Conservation (phyloP, 2,329 filamentous ascomycete species). For the Trichophyton schoenleinii region DNA sequence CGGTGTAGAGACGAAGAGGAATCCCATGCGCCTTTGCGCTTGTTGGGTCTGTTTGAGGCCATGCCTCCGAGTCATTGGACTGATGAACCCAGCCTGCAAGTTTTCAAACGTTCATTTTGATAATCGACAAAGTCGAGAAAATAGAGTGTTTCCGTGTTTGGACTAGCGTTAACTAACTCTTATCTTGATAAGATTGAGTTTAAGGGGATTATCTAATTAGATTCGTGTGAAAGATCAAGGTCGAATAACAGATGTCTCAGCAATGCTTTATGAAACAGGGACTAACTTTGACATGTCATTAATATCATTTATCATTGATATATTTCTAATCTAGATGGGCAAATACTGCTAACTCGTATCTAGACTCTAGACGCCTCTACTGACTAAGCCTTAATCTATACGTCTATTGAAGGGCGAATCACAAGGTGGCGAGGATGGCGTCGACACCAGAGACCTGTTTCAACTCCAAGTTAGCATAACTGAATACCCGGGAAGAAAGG, state of each 20-base stretch:
- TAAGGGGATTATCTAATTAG: background rate
- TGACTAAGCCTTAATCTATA: background rate
- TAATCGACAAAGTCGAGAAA: background rate
- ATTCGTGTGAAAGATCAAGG: background rate
- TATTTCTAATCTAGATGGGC: background rate
- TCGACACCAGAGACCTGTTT: constrained; percentile 30
- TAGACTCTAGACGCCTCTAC: background rate
- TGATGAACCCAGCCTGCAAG: background rate
- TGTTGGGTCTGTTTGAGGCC: background rate
- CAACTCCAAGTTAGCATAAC: background rate
- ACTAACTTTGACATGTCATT: background rate
- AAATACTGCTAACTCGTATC: background rate
- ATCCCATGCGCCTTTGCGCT: background rate
- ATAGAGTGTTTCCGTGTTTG: background rate
- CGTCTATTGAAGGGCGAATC: constrained; percentile 13
- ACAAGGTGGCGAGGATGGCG: constrained; percentile 28
- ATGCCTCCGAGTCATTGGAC: constrained; percentile 1
- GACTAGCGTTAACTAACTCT: background rate
- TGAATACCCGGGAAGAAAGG: background rate
- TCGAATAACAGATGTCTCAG: background rate
- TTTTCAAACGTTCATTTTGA: background rate
- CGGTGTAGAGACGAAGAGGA: constrained; percentile 11
- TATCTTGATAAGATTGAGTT: constrained; percentile 2
- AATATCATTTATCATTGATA: background rate
- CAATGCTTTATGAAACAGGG: background rate